phyloP scores from a whole-genome alignment of 495 filamentous ascomycete species.

The Neurospora hispaniola region DNA sequence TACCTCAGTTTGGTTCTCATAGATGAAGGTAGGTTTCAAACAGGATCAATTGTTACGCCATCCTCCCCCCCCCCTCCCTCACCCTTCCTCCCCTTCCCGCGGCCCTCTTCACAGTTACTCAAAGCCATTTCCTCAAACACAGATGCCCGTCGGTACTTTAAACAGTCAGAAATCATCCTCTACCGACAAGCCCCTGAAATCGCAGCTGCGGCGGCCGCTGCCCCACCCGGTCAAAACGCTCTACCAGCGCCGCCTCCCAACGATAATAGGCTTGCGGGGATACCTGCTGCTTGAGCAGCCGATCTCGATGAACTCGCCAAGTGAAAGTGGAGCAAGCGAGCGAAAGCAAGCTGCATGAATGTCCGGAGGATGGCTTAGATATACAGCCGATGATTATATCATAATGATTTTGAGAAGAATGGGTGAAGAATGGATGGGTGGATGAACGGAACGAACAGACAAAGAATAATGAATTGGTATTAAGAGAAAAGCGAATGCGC shows the following conservation, averaged over 20 bases:
- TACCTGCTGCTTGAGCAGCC: background rate
- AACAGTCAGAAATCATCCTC: slow-evolving; percentile 97
- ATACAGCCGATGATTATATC: background rate
- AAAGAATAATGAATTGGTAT: background rate
- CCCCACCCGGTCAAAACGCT: slow-evolving; percentile 8
- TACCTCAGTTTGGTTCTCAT: slow-evolving; percentile 95
- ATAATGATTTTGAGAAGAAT: background rate
- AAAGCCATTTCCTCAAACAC: background rate
- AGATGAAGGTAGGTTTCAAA: slow-evolving; percentile 62
- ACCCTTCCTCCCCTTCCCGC: too few relatives aligned
- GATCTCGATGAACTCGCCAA: background rate
- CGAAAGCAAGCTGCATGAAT: background rate
- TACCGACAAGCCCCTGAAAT: slow-evolving; percentile 84
- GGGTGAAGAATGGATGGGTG: background rate
- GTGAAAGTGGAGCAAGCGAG: background rate
- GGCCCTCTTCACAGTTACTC: background rate
- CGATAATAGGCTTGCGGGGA: background rate
- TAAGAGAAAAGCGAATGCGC: background rate
- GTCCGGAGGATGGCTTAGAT: background rate
- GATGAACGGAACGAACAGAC: background rate
- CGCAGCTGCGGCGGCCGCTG: slow-evolving; percentile 10
- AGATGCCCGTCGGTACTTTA: slow-evolving; percentile 98
- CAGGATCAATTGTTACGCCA: background rate
- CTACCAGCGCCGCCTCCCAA: slow-evolving; percentile 13
- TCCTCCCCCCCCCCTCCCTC: background rate